Evolutionary conservation across 202 grass and related monocot species (phyloP).

Genomic region (Schoenoplectus tabernaemontani): DNA sequence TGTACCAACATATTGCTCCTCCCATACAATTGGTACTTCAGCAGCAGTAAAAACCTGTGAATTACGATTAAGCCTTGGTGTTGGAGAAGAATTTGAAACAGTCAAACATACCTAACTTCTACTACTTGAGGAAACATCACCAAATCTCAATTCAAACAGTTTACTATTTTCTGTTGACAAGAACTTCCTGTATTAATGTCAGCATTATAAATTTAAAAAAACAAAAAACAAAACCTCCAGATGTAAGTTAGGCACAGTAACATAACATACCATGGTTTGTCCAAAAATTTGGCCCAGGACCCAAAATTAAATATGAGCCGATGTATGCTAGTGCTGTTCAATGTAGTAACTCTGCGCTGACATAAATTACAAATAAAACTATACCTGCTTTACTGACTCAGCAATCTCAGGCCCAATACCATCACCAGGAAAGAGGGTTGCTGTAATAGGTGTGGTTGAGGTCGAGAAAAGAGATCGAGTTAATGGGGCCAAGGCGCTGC

Average conservation of each 20-base stretch:
- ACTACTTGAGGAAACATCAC: not conserved
- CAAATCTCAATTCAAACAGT: too few species aligned
- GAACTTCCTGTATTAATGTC: too few species aligned
- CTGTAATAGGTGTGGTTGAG: constrained; percentile 38
- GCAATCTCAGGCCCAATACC: constrained; percentile 88
- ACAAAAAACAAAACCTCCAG: too few species aligned
- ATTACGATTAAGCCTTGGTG: not conserved
- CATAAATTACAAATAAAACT: not conserved
- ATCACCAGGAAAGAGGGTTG: constrained; percentile 83
- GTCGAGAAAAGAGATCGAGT: constrained; percentile 33
- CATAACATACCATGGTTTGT: not conserved
- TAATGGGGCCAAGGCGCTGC: constrained; percentile 16
- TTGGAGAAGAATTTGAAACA: not conserved
- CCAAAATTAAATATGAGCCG: too few species aligned
- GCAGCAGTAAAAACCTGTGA: constrained; percentile 78
- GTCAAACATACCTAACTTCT: not conserved
- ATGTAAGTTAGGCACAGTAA: not conserved
- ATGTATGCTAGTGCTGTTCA: too few species aligned
- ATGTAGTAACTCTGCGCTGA: not conserved
- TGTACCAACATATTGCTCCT: constrained; percentile 79
- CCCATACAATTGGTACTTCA: constrained; percentile 77
- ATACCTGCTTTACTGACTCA: constrained; percentile 69
- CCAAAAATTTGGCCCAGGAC: too few species aligned
- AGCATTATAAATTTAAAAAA: too few species aligned
- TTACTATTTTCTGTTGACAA: too few species aligned